Conservation (phyloP, 441 rosid genomes). For the Gossypium gossypioides region DNA sequence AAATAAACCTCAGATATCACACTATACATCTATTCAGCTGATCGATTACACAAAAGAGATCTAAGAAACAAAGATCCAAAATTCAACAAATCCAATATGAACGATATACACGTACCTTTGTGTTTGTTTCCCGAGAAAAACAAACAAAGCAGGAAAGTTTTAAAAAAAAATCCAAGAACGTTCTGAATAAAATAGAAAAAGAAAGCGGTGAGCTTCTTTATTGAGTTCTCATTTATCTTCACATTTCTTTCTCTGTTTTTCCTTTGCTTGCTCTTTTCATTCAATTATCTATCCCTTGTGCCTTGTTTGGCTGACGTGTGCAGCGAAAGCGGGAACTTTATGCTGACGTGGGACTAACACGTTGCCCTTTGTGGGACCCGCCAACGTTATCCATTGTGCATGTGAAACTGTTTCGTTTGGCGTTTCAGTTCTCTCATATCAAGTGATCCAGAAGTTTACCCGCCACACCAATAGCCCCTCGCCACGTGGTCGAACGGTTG, state of each 20-base stretch:
- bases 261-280: background rate
- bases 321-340: conserved; percentile 23
- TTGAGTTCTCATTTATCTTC: conserved; percentile 17
- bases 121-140: conserved; percentile 16
- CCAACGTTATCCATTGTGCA: conserved; percentile 37
- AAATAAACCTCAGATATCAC: background rate
- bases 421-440: conserved; percentile 12
- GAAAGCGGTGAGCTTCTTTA: conserved; percentile 10
- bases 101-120: conserved; percentile 3
- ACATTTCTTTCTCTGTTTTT: background rate
- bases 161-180: background rate
- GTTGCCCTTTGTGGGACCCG: conserved; percentile 23
- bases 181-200: background rate
- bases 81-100: background rate
- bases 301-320: conserved; percentile 33
- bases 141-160: background rate
- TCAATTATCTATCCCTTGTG: background rate
- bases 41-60: background rate
- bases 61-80: conserved; percentile 13
- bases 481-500: conserved; percentile 14
- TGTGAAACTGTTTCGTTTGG: conserved; percentile 22
- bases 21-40: background rate
- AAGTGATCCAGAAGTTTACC: conserved; percentile 28
- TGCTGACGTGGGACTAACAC: conserved; percentile 39
- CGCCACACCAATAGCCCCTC: conserved; percentile 8